Evolutionary conservation across 129 eudicot genomes (phyloP).

Genomic region (Apium graveolens): DNA sequence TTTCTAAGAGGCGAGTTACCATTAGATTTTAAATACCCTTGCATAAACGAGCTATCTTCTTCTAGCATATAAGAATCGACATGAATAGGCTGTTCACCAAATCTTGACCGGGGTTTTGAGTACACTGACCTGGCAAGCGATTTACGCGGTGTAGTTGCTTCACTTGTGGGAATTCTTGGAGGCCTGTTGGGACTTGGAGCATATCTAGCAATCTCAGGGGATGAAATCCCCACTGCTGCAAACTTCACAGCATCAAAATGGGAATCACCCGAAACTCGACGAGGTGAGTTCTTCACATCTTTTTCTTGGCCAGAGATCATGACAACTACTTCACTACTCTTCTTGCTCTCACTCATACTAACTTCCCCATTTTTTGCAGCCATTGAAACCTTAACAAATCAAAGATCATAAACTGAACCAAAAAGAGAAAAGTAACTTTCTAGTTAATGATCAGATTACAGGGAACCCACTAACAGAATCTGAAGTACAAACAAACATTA

Average conservation of each 20-base stretch:
- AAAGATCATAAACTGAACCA: background rate
- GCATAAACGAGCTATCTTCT: conserved; percentile 10
- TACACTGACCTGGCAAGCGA: conserved; percentile 14
- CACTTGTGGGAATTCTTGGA: conserved; percentile 21
- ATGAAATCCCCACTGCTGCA: conserved; percentile 22
- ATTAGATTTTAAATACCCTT: conserved; percentile 25
- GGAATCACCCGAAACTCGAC: conserved; percentile 8
- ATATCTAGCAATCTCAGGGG: conserved; percentile 40
- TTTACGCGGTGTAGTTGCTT: conserved; percentile 11
- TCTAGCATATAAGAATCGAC: conserved; percentile 11
- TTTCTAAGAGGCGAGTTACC: conserved; percentile 16
- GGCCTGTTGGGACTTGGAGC: conserved; percentile 21
- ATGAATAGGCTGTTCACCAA: conserved; percentile 12
- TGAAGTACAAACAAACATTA: background rate
- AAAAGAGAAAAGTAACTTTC: background rate
- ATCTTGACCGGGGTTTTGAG: conserved; percentile 17
- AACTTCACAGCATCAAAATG: conserved; percentile 14
- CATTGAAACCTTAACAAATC: conserved; percentile 1
- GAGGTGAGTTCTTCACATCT: conserved; percentile 6
- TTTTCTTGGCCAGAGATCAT: conserved; percentile 1
- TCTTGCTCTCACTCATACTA: conserved; percentile 6
- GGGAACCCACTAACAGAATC: background rate
- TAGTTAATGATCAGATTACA: background rate
- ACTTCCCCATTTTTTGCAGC: conserved; percentile 10
- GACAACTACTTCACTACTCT: conserved; percentile 4